Evolutionary conservation across 169 alveolate genomes (phyloP), one percentile per base, ranked within the genome.

Genomic region (Plasmodium sp.): DNA sequence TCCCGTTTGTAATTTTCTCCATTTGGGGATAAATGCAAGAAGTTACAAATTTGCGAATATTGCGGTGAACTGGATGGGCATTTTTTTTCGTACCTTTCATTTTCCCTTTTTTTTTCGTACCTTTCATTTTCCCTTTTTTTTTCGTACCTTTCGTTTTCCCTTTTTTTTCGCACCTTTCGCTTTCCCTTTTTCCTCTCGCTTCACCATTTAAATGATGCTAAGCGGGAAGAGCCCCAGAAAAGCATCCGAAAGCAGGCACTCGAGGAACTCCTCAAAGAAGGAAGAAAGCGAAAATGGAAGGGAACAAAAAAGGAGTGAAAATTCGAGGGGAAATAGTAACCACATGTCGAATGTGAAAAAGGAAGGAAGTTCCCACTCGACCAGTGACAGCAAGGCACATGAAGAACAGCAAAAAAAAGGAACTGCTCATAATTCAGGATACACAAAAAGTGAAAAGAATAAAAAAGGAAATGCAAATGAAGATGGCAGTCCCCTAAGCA

Each of bases 261-360:
- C 34, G 31, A 81, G 82, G 73, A 7, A 80, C 71, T 39, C 22
- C 34, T 73, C 34, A 90, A 81, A 90, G 73, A 72, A 62, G 10
- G 83, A 39, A 14, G 90, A 67, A 79, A 72, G 72, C 18, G 41
- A 27, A 48, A 22, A 36, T 62, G 34, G 18, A 5, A 80, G 71
- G 33, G 84, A 88, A 41, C 84, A 81, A 14, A 36, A 71, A 67
- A 36, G 39, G 31, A 84, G 41, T 74, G 80, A 73, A 84, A 84
- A 62, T 48, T 18, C 74, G 48, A 67, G 43, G 77, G 77, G 77
- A 10, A 84, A 84, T 67, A 33, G n/a, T 27, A 34, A 27, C 54
- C 10, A 84, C 16, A 71, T 56, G 73, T 5, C 33, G 16, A 43
- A 71, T 33, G 48, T 39, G 74, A 84, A 84, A 84, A 84, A 51